phyloP scores from a whole-genome alignment of 495 filamentous ascomycete species.

The Pyrenula massariospora region DNA sequence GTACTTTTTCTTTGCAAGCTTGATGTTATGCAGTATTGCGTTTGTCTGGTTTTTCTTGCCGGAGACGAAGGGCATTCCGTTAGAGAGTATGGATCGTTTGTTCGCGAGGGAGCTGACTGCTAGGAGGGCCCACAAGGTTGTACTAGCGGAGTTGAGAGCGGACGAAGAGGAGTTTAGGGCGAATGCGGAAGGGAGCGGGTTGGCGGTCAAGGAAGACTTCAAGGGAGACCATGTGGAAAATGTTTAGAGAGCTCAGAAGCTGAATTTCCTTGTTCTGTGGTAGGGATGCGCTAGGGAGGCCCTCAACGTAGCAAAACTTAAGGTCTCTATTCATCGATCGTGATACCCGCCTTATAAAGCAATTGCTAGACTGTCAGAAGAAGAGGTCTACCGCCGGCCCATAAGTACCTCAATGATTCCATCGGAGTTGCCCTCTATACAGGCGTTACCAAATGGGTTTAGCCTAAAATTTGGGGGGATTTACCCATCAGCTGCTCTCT shows the following conservation, averaged over 20 bases:
- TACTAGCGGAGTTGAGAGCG: conserved; percentile 28
- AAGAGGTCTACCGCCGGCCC: too few species aligned
- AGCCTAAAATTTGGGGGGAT: too few species aligned
- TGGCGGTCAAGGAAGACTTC: not conserved
- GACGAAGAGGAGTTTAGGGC: conserved; percentile 29
- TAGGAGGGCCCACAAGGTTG: conserved; percentile 25
- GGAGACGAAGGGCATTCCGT: conserved; percentile 49
- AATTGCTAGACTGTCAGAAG: too few species aligned
- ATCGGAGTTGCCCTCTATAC: too few species aligned
- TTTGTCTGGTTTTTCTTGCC: conserved; percentile 59
- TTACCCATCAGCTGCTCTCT: too few species aligned
- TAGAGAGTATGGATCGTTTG: conserved; percentile 41
- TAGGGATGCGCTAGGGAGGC: too few species aligned
- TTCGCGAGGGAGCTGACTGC: conserved; percentile 41
- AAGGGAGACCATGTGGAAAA: not conserved
- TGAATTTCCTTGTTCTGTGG: not conserved
- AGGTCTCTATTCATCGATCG: too few species aligned
- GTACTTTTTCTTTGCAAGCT: conserved; percentile 66
- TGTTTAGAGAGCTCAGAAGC: not conserved
- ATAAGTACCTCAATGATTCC: too few species aligned
- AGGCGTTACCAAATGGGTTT: too few species aligned
- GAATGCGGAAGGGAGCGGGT: conserved; percentile 16
- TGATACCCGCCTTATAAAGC: too few species aligned
- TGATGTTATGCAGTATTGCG: conserved; percentile 54
- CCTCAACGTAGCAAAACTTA: too few species aligned